These are phyloP conservation scores for Orobanche coerulescens DNA, from an alignment of 257 asterid genomes.

Conservation along the genomic window DNA sequence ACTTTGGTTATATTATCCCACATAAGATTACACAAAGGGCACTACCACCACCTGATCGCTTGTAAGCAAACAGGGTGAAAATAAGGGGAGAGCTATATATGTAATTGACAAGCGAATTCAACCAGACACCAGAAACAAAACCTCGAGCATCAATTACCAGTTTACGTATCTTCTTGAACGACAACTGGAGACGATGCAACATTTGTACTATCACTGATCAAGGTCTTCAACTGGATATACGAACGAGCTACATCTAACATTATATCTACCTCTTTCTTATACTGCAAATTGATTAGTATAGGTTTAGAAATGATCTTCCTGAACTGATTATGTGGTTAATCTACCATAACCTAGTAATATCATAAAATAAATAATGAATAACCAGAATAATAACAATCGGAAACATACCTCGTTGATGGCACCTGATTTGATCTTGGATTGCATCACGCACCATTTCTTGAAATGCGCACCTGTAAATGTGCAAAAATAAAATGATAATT, in stretches of 20 bases:
- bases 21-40: constrained; percentile 27
- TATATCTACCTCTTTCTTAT: constrained; percentile 83
- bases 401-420: constrained; percentile 72
- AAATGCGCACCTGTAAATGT: constrained; percentile 85
- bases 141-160: constrained; percentile 6
- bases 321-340: neutral
- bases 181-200: constrained; percentile 24
- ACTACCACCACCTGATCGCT: constrained; percentile 51
- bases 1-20: constrained; percentile 14
- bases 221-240: constrained; percentile 43
- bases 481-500: too few species aligned
- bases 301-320: neutral
- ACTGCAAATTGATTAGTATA: constrained; percentile 36
- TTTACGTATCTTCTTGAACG: constrained; percentile 34
- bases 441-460: constrained; percentile 99
- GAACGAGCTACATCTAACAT: constrained; percentile 79
- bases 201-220: constrained; percentile 27
- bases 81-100: neutral
- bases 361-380: neutral
- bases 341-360: neutral
- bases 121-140: constrained; percentile 7
- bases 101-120: constrained; percentile 9
- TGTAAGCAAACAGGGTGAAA: constrained; percentile 39
- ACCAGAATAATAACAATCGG: neutral
- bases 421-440: constrained; percentile 82